Conservation (phyloP, 1,139 yeast species). For the Pichia sp. region DNA sequence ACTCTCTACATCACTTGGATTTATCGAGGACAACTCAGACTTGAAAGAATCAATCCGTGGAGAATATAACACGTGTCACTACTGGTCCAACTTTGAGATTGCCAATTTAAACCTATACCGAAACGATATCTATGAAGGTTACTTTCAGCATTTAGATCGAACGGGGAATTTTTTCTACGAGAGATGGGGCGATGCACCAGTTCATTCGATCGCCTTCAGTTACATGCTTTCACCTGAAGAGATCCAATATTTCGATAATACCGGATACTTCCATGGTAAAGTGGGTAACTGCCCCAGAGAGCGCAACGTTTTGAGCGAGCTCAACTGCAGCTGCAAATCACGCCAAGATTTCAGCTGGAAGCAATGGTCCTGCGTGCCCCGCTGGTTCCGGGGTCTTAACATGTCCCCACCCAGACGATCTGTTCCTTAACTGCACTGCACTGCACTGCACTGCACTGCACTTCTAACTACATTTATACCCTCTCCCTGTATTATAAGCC, state of each 20-base stretch:
- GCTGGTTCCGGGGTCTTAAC: constrained; percentile 17
- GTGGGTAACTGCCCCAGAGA: constrained; percentile 68
- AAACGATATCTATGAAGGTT: constrained; percentile 54
- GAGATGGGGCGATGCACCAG: constrained; percentile 96
- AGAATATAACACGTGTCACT: constrained; percentile 75
- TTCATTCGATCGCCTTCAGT: constrained; percentile 80
- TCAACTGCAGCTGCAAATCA: constrained; percentile 21
- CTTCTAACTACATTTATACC: no score
- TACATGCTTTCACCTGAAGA: constrained; percentile 51
- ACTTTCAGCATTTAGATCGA: constrained; percentile 64
- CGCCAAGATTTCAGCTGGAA: constrained; percentile 22
- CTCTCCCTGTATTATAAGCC: no score
- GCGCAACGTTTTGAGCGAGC: constrained; percentile 8
- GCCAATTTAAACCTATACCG: constrained; percentile 77
- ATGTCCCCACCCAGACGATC: not conserved
- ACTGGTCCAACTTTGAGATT: constrained; percentile 91
- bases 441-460: no score
- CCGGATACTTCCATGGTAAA: constrained; percentile 81
- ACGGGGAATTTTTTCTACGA: constrained; percentile 90
- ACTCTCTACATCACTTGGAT: constrained; percentile 41
- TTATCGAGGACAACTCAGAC: constrained; percentile 42
- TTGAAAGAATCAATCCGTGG: constrained; percentile 32
- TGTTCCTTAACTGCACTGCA: no score
- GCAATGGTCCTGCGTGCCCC: constrained; percentile 25
- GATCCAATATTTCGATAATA: constrained; percentile 72